A percentile compares a stretch with the other conserved stretches of the same genome.
phyloP scores from a whole-genome alignment of 345 rosid species.

The Acer saccharum region DNA sequence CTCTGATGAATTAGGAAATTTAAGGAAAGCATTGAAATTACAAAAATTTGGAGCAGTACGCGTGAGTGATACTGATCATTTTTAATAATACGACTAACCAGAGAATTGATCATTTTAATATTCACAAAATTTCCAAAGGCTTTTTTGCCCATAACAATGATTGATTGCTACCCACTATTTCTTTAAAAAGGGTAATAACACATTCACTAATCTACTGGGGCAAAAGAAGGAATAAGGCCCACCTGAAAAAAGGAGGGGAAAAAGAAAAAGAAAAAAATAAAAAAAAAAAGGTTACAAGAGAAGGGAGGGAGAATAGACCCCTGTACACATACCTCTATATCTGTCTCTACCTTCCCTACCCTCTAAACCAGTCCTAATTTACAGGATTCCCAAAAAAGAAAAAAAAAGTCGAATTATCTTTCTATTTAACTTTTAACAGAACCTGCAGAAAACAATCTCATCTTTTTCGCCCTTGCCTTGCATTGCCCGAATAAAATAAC shows the following conservation, averaged over 20 bases:
- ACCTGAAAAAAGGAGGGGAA: constrained; percentile 32
- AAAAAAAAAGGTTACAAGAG: constrained; percentile 17
- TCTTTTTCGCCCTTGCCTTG: constrained; percentile 17
- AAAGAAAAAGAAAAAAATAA: neutral
- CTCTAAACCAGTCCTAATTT: constrained; percentile 60
- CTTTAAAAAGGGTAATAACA: constrained; percentile 41
- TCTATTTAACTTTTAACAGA: constrained; percentile 26
- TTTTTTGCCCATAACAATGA: constrained; percentile 45
- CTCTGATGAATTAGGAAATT: constrained; percentile 2
- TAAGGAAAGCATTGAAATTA: neutral
- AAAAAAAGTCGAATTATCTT: constrained; percentile 12
- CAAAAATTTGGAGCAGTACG: neutral
- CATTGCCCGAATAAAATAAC: constrained; percentile 30
- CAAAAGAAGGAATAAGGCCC: constrained; percentile 35
- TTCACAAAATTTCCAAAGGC: constrained; percentile 57
- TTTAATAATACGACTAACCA: constrained; percentile 16
- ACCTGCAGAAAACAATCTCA: constrained; percentile 26
- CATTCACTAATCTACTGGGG: constrained; percentile 57
- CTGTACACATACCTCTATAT: constrained; percentile 74
- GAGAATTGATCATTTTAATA: constrained; percentile 26
- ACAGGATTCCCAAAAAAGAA: constrained; percentile 41
- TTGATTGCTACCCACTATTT: constrained; percentile 36
- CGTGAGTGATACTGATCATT: constrained; percentile 17
- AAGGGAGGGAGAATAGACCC: constrained; percentile 39
- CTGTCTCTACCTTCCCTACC: constrained; percentile 48